Evolutionary conservation across 2,329 filamentous ascomycete species (phyloP).

Genomic region (Penicillium digitatum): DNA sequence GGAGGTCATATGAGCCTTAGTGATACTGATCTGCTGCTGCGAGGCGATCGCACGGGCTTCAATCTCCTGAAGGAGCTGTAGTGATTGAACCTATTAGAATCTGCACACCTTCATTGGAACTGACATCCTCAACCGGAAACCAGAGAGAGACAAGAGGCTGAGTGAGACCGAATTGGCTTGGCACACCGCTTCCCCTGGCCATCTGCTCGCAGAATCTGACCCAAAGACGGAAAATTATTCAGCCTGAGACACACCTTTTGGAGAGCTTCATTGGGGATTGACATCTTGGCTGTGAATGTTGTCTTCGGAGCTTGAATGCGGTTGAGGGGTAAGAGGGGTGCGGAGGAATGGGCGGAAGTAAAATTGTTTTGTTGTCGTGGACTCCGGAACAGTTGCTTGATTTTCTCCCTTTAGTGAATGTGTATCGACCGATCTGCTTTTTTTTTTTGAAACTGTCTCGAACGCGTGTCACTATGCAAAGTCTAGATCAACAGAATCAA

Average conservation of each 20-base stretch:
- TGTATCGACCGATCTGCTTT: background rate
- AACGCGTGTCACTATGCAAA: background rate
- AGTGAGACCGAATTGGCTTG: conserved; percentile 1
- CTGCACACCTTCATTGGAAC: background rate
- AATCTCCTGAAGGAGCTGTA: conserved; percentile 84
- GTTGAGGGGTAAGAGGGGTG: conserved; percentile 13
- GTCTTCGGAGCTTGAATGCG: conserved; percentile 8
- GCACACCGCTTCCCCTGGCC: background rate
- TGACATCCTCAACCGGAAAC: background rate
- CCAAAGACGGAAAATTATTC: background rate
- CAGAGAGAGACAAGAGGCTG: background rate
- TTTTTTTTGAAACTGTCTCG: background rate
- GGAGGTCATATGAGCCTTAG: conserved; percentile 74
- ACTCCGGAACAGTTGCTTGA: background rate
- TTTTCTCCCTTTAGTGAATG: background rate
- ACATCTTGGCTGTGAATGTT: conserved; percentile 57
- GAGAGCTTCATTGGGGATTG: conserved; percentile 87
- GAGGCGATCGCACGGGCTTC: conserved; percentile 82
- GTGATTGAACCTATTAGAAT: conserved; percentile 10
- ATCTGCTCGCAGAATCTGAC: background rate
- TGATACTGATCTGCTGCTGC: conserved; percentile 86
- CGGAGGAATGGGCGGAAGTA: conserved; percentile 5
- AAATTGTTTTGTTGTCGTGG: background rate
- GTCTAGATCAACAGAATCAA: conserved; percentile 1
- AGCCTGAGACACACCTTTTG: conserved; percentile 66